Base-by-base conservation (phyloP, 208 protist species). In the Acanthamoeba castellanii region DNA sequence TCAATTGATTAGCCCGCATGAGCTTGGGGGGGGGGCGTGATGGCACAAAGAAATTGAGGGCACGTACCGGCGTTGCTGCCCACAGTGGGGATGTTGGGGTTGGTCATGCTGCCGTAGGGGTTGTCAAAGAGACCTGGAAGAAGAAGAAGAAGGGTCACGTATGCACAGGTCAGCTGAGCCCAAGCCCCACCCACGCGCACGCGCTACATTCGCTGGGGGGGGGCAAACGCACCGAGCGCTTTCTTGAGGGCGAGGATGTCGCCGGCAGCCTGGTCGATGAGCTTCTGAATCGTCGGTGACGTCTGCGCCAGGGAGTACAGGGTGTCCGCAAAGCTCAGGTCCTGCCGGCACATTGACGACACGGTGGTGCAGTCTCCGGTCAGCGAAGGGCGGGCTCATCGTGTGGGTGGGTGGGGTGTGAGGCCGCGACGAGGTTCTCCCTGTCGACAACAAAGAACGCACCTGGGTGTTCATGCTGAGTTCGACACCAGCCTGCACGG, bases 401-500 rank as follows among this genome's bases (percentile, higher is more conserved):
- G n/a, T n/a, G n/a, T n/a, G n/a, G n/a, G n/a, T n/a, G n/a, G n/a
- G n/a, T n/a, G n/a, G n/a, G n/a, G n/a, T n/a, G n/a, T n/a, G n/a
- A n/a, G n/a, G 3, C n/a, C 9, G 18, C 9, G 13, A 45, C 32
- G 13, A 78, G 7, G n/a, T 1, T 22, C 8, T n/a, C 34, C 34
- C 70, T 42, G 13, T 78, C 18, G 50, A 18, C 50, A 55, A 18
- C 8, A 20, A 9, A 70, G 22, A n/a, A 32, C 14, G 64, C 37
- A 66, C 85, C 30, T 6, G 32, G 4, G 84, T 82, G 76, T 76
- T 89, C 93, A 95, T 95, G 42, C 93, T 95, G 68, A 96, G 87
- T 55, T 96, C 95, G 14, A 96, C 81, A 84, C 95, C 95, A 25
- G 95, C 95, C 37, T 95, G 55, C 5, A 95, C 30, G 27, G 95